Base-by-base conservation (phyloP, 2,329 filamentous ascomycete species). In the Conoideocrella luteorostrata region DNA sequence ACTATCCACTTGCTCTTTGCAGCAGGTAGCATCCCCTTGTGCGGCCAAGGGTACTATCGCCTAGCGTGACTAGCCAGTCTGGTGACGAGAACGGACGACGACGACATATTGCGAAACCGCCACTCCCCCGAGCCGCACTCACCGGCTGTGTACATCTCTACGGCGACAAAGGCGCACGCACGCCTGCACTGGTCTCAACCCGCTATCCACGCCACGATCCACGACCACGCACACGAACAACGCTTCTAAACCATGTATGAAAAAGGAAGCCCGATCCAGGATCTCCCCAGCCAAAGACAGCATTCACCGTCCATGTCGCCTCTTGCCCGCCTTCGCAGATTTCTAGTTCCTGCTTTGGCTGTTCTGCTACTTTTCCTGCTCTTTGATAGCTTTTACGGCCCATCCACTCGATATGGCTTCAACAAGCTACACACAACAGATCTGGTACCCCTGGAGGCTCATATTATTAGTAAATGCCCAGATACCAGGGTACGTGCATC, bases 391-490 rank as follows among this genome's bases (percentile, higher is more conserved):
- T n/a, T n/a, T n/a, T n/a, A 33, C 4, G 39, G 42, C 15, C 34
- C 45, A 12, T 32, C 22, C 15, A 12, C 6, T 7, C 38, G 24
- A 32, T n/a, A 33, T 13, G 24, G 5, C n/a, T 9, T 28, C 26
- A 15, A 21, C 37, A 7, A 22, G 12, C 11, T 11, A 11, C 13
- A 17, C n/a, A 18, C 33, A n/a, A 17, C 22, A 30, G 36, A 21
- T 22, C 65, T 72, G 46, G 84, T 97, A 4, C 86, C 88, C 4
- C 67, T 98, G 2, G 93, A 98, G 63, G 87, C 88, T 44, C 91
- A 97, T 63, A 93, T 97, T 55, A 98, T 97, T 84, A 87, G 82
- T 68, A 96, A 97, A 73, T 98, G 93, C 58, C 90, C 91, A 0
- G 93, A 98, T 65, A 89, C 93, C 2, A 77, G 75, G 62, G 75